Evolutionary conservation across 2,329 filamentous ascomycete species (phyloP), one percentile per base, ranked within the genome.

Genomic region (Trichoderma lentiforme): DNA sequence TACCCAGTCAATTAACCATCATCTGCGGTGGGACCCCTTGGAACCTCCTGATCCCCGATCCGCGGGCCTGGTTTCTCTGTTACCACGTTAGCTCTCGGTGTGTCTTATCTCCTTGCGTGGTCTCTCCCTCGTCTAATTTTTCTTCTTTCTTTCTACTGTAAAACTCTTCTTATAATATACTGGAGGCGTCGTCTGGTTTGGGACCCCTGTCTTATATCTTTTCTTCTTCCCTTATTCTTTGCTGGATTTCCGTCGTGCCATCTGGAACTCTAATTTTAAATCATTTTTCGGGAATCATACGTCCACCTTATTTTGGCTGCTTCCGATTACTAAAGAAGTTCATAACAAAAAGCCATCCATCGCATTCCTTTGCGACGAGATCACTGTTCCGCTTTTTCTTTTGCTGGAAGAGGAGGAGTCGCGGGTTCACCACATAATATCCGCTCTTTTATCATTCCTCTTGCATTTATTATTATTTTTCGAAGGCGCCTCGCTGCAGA

Each of bases 21-120:
- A 47, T 34, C 43, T 36, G 47, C 53, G 64, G 47, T 57, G 64
- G 64, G 64, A 67, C 51, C 64, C 64, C 43, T 57, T 57, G 47
- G 47, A 67, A 57, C 64, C 47, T 57, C 64, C 51, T 67, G 47
- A 39, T 58, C 64, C 64, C 64, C 64, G 64, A 57, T 67, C 64
- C 64, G 64, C 64, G 64, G 64, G 32, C 64, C 21, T 56, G 64
- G 51, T 67, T 67, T 56, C 32, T 57, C 51, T 67, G 26, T 67
- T 28, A 57, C 51, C 51, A 57, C 51, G 32, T 39, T 66, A 56
- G n/a, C 24, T 36, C 34, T 56, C 24, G 28, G 62, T 32, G 26
- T 64, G 39, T 64, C 62, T 64, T 34, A 67, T 58, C 64, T 43
- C 39, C 39, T 47, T 47, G 39, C 3, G 36, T 39, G 14, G 14